Evolutionary conservation across 2,329 filamentous ascomycete species (phyloP), one percentile per base, ranked within the genome.

Genomic region (Pseudopithomyces chartarum): DNA sequence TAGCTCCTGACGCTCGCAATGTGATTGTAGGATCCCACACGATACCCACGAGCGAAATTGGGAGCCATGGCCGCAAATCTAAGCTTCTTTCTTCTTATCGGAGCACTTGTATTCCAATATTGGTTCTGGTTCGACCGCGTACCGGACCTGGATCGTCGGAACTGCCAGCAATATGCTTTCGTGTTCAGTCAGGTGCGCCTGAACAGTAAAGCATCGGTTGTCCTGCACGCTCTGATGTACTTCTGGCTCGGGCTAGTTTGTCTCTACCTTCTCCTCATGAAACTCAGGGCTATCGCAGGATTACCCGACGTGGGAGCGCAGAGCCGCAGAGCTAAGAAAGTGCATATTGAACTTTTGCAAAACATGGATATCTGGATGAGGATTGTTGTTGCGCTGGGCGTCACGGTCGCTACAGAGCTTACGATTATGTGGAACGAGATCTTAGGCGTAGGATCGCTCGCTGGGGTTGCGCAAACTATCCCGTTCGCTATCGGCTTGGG

Each of bases 101-200:
- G 56, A 2, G 56, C 61, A 1, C 36, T 63, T 15, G 29, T 58
- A 1, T 67, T 59, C 29, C 59, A 64, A 39, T 59, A 60, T 43
- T 65, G 64, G 64, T 66, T 66, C 49, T 66, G 61, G 61, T 61
- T 63, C 38, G 36, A 54, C 29, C 56, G 58, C n/a, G 62, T 64
- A 11, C 58, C 59, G 7, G 52, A 36, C 39, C 54, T 64, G 23
- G 53, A 61, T 38, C 29, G 44, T 4, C 34, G 42, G n/a, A 47
- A 42, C 15, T 67, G 64, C 38, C 52, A 63, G 44, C 56, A 67
- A 51, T 67, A 66, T 33, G 64, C 61, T 13, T 67, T 67, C 48
- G 44, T 67, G 13, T 55, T 66, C 39, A 54, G 34, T 19, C 49
- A 63, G 34, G 46, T 65, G 15, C 56, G 55, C 39, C 52, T 67